These are phyloP conservation scores for Moniliophthora roreri DNA, from an alignment of 1,284 basidiomycete genomes.

Conservation along the genomic window DNA sequence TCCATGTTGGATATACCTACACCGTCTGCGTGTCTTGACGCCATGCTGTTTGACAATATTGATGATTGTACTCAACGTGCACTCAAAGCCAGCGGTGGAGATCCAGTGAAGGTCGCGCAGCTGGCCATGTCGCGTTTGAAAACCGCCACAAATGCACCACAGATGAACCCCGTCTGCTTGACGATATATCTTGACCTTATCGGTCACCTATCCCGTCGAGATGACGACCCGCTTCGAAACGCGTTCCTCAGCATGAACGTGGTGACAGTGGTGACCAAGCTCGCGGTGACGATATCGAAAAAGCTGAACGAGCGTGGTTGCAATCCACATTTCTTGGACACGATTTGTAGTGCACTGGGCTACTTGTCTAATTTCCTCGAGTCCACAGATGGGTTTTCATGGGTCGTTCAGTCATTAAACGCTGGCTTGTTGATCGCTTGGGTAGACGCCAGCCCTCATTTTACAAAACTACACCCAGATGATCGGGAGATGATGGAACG, in stretches of 20 bases:
- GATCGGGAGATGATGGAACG: constrained; percentile 30
- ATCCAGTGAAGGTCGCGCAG: constrained; percentile 28
- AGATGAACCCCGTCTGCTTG: constrained; percentile 18
- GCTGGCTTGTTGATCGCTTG: constrained; percentile 34
- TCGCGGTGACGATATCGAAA: constrained; percentile 27
- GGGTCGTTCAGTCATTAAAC: constrained; percentile 32
- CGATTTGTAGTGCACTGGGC: constrained; percentile 30
- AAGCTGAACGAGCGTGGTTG: constrained; percentile 22
- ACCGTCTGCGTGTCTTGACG: constrained; percentile 29
- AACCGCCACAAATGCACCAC: constrained; percentile 20
- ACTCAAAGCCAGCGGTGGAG: constrained; percentile 24
- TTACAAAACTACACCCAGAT: constrained; percentile 25
- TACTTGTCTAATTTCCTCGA: constrained; percentile 35
- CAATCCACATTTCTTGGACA: constrained; percentile 21
- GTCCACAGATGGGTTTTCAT: constrained; percentile 37
- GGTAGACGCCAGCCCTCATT: constrained; percentile 28
- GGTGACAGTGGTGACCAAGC: constrained; percentile 29
- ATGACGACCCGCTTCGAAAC: constrained; percentile 29
- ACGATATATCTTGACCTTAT: constrained; percentile 32
- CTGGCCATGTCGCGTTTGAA: constrained; percentile 28
- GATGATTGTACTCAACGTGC: constrained; percentile 26
- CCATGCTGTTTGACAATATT: constrained; percentile 23
- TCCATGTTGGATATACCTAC: constrained; percentile 25
- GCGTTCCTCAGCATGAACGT: constrained; percentile 31
- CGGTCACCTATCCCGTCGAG: constrained; percentile 27